A percentile compares a stretch with the other conserved stretches of the same genome.
Evolutionary conservation across 1,284 basidiomycete genomes (phyloP).

Genomic region (Neotropicomus parvogracilis): DNA sequence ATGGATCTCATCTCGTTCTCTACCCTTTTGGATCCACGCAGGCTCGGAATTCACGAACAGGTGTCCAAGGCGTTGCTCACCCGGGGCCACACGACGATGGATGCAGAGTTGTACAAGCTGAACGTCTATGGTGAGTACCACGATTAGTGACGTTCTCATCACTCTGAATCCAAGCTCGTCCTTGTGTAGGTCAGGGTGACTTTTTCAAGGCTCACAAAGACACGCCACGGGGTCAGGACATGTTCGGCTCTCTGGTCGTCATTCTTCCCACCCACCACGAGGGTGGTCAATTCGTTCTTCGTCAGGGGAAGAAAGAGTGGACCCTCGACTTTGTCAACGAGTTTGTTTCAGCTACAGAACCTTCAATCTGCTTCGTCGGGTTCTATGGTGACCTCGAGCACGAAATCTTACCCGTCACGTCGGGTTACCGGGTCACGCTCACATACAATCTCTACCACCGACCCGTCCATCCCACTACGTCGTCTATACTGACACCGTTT

Average conservation of each 20-base stretch:
- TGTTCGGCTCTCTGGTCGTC: conserved; percentile 42
- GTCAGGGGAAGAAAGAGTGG: conserved; percentile 28
- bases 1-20: conserved; percentile 30
- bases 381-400: conserved; percentile 42
- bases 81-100: conserved; percentile 35
- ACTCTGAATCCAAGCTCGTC: neutral
- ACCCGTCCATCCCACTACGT: conserved; percentile 4
- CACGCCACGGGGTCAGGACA: conserved; percentile 32
- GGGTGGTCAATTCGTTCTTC: conserved; percentile 38
- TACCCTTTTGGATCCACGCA: conserved; percentile 26
- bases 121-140: conserved; percentile 36
- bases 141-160: conserved; percentile 16
- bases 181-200: conserved; percentile 14
- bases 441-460: conserved; percentile 38
- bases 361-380: conserved; percentile 31
- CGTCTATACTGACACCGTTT: neutral
- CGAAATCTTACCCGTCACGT: conserved; percentile 37
- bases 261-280: conserved; percentile 38
- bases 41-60: conserved; percentile 13
- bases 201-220: conserved; percentile 30
- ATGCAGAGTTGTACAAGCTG: conserved; percentile 37
- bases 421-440: conserved; percentile 34
- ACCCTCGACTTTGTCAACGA: conserved; percentile 22
- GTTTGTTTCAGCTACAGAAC: conserved; percentile 1
- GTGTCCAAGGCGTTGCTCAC: conserved; percentile 30